Base-by-base conservation (phyloP, 202 grass and related monocot species). In the Zoysia matrella region DNA sequence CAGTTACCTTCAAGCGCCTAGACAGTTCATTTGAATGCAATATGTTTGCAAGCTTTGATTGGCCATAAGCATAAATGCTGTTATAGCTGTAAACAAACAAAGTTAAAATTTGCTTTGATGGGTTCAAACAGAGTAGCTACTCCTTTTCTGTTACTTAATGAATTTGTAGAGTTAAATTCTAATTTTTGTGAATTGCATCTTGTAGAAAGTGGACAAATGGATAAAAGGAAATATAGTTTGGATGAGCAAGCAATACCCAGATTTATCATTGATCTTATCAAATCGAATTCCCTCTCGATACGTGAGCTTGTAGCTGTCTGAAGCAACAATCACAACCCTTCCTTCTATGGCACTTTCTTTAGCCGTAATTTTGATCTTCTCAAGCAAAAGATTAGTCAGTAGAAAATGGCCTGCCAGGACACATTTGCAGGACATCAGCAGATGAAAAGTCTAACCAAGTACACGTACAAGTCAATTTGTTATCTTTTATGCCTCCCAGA, bases 21-120 rank as follows among this genome's bases (percentile, higher is more conserved):
- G 78, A 81, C 22, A 86, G 43, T 74, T 86, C 78, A 39, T 61
- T 64, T 12, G 52, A 57, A 65, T 81, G 87, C 77, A 89, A 68
- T 77, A 90, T 86, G 22, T 90, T 90, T 39, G 88, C 83, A 60
- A 90, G 67, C 58, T 90, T 90, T 36, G 83, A 86, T 15, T 90
- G 88, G 8, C 88, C 88, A 74, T 86, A 90, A 79, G 79, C 88
- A 10, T 51, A 12, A 3, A 77, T 40, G 55, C 14, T 62, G 10
- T 69, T 67, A 70, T 85, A 89, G 22, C 87, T 86, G 48, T 49
- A 47, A 57, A n/a, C 8, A 62, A 58, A 60, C 12, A 15, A 70
- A 63, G 39, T 8, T 53, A 14, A 5, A 77, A 9, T 9, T 40
- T 48, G 1, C n/a, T 53, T 10, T 10, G 40, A 68, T 53, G 16